Percentiles rank a stretch among this genome's conserved stretches.
These are phyloP conservation scores for Jatropha curcas DNA, from an alignment of 345 rosid genomes.

Conservation along the genomic window DNA sequence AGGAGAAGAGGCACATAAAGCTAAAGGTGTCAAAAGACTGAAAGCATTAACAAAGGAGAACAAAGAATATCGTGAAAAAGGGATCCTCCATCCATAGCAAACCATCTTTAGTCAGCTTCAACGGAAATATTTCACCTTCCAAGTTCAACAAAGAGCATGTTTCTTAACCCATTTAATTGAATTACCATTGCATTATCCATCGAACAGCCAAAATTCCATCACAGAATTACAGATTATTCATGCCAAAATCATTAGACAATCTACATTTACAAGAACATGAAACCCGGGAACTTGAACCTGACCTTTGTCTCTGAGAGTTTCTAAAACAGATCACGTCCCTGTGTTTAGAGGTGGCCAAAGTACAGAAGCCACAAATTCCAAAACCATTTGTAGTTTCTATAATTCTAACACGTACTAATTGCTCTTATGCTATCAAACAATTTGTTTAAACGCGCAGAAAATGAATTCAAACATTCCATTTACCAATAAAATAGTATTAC, in stretches of 20 bases:
- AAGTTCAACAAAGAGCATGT: background rate
- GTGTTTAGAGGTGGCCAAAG: background rate
- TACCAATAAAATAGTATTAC: conserved; percentile 32
- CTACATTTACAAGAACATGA: background rate
- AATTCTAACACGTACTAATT: background rate
- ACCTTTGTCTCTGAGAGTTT: background rate
- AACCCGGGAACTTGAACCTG: background rate
- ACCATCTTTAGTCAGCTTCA: background rate
- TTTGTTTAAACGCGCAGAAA: too few species aligned
- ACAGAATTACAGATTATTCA: background rate
- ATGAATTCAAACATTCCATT: background rate
- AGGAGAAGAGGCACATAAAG: background rate
- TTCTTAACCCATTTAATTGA: background rate
- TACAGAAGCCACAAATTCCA: background rate
- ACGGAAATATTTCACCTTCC: background rate
- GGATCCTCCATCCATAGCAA: background rate
- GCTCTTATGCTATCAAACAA: too few species aligned
- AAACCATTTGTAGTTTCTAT: too few species aligned
- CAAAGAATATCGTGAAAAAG: background rate
- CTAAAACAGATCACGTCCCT: background rate
- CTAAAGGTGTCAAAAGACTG: background rate
- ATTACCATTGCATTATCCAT: background rate
- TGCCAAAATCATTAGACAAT: background rate
- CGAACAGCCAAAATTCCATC: background rate
- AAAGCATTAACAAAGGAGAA: background rate